Evolutionary conservation across 1,284 basidiomycete species (phyloP).

Genomic region (Schizopora paradoxa): DNA sequence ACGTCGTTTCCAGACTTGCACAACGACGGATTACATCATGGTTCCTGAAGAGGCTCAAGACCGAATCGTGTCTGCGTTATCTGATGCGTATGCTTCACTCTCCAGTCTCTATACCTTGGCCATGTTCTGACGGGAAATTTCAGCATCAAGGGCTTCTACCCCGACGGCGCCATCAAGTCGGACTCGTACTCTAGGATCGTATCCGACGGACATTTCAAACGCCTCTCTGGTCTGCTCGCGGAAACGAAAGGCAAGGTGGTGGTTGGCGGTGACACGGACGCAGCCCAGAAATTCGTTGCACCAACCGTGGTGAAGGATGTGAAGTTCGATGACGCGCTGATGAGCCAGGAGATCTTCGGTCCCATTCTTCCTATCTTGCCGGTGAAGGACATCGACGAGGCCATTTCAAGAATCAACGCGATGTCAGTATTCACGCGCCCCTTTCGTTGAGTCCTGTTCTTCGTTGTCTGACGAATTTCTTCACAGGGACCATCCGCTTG

Average conservation of each 20-base stretch:
- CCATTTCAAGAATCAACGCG: slow-evolving; percentile 64
- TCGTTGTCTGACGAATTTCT: too few relatives aligned
- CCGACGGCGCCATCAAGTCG: slow-evolving; percentile 41
- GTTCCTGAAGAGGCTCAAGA: slow-evolving; percentile 61
- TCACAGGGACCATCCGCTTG: slow-evolving; percentile 66
- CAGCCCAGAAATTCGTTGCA: slow-evolving; percentile 52
- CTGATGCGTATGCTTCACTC: slow-evolving; percentile 45
- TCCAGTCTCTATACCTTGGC: slow-evolving; percentile 1
- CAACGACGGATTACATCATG: slow-evolving; percentile 81
- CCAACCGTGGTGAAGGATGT: slow-evolving; percentile 68
- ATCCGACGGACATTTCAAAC: slow-evolving; percentile 48
- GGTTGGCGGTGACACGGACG: slow-evolving; percentile 65
- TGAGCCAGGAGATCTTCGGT: slow-evolving; percentile 81
- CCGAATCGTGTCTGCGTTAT: slow-evolving; percentile 54
- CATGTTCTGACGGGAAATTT: neutral
- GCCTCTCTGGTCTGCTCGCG: slow-evolving; percentile 60
- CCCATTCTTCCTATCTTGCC: slow-evolving; percentile 76
- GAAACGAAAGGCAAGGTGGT: slow-evolving; percentile 68
- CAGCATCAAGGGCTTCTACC: slow-evolving; percentile 51
- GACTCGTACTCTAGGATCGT: slow-evolving; percentile 46
- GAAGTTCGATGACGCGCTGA: slow-evolving; percentile 57
- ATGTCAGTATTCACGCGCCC: slow-evolving; percentile 34
- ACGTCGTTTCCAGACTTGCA: slow-evolving; percentile 31
- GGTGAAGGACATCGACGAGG: slow-evolving; percentile 66
- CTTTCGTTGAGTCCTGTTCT: neutral